A percentile compares a stretch with the other conserved stretches of the same genome.
phyloP scores from a whole-genome alignment of 2,329 filamentous ascomycete genomes.

The Verticillium tricorpus region DNA sequence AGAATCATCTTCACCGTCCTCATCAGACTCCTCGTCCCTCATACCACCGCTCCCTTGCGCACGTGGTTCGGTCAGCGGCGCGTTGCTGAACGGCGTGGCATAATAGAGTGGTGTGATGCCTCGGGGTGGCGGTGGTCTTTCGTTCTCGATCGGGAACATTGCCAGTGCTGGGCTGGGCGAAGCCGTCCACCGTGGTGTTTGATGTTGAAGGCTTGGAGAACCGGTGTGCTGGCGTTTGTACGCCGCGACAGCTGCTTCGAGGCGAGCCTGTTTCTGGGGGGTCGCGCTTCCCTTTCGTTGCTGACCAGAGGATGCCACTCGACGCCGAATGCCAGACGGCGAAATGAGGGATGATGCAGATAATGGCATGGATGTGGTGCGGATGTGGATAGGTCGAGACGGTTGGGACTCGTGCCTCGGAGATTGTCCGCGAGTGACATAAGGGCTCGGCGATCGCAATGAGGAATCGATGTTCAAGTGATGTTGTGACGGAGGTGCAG shows the following conservation, averaged over 20 bases:
- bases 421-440: constrained; percentile 32
- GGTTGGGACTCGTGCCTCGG: constrained; percentile 34
- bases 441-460: constrained; percentile 28
- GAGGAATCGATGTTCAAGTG: constrained; percentile 32
- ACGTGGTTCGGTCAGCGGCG: constrained; percentile 39
- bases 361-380: constrained; percentile 49
- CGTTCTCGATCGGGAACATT: constrained; percentile 21
- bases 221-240: constrained; percentile 47
- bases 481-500: constrained; percentile 36
- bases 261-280: constrained; percentile 8
- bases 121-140: constrained; percentile 27
- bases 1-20: constrained; percentile 20
- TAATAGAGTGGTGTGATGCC: constrained; percentile 62
- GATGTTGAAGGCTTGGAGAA: constrained; percentile 50
- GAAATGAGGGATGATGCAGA: constrained; percentile 31
- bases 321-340: constrained; percentile 35
- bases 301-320: constrained; percentile 39
- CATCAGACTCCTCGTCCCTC: constrained; percentile 14
- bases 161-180: constrained; percentile 39
- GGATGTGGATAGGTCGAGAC: constrained; percentile 42
- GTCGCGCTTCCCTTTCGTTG: constrained; percentile 2
- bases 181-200: constrained; percentile 52
- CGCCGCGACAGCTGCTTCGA: constrained; percentile 17
- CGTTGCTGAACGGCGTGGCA: constrained; percentile 68
- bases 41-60: constrained; percentile 9